Conservation (phyloP, 768 basidiomycete genomes). For the Leccinum incarnatum region DNA sequence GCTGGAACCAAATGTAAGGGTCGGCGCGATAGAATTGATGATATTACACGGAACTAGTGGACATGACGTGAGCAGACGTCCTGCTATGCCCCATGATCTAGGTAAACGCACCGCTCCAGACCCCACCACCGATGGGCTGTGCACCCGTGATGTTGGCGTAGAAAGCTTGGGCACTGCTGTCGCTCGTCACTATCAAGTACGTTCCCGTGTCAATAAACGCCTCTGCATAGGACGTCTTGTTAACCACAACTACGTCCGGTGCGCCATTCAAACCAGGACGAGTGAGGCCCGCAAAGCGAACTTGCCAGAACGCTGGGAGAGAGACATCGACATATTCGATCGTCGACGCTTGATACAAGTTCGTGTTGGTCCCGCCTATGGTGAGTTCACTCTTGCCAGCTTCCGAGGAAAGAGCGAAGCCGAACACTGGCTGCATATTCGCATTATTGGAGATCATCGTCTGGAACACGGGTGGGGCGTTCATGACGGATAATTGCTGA, state of each 20-base stretch:
- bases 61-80: neutral
- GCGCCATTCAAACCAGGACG: constrained; percentile 21
- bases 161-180: constrained; percentile 23
- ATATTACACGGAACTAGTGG: constrained; percentile 34
- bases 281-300: constrained; percentile 29
- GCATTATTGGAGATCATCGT: constrained; percentile 39
- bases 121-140: constrained; percentile 29
- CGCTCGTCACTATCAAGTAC: constrained; percentile 28
- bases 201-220: constrained; percentile 38
- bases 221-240: constrained; percentile 17
- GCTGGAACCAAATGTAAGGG: constrained; percentile 39
- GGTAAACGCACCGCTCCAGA: constrained; percentile 34
- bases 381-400: constrained; percentile 47
- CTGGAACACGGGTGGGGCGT: constrained; percentile 41
- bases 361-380: constrained; percentile 51
- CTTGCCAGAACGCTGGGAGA: constrained; percentile 38
- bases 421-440: constrained; percentile 40
- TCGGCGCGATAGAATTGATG: constrained; percentile 25
- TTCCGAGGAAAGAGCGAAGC: constrained; percentile 45
- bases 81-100: neutral
- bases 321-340: constrained; percentile 38
- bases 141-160: constrained; percentile 33
- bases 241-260: constrained; percentile 26
- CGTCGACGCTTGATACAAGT: constrained; percentile 41
- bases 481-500: constrained; percentile 35